Evolutionary conservation across 2,329 filamentous ascomycete genomes (phyloP).

Genomic region (Alternaria alternata): DNA sequence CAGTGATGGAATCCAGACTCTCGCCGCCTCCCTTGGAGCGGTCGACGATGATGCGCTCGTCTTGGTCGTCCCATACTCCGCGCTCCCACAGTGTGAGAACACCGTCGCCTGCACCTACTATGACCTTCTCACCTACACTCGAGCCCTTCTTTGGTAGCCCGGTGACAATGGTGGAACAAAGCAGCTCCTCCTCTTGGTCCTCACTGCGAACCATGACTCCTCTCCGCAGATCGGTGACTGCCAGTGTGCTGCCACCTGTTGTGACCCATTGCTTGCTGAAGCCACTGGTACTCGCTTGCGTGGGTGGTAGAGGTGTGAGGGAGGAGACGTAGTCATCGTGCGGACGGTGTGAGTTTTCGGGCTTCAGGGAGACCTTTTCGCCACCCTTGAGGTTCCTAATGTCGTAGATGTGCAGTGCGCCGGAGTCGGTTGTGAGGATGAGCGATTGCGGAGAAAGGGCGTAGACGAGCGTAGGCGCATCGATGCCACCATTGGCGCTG

Average conservation of each 20-base stretch:
- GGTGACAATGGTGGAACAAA: constrained; percentile 80
- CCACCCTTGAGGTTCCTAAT: constrained; percentile 64
- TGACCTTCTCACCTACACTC: constrained; percentile 76
- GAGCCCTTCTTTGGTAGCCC: constrained; percentile 75
- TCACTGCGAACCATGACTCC: constrained; percentile 90
- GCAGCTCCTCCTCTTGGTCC: constrained; percentile 91
- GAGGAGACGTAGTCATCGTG: constrained; percentile 95
- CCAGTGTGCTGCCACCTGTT: constrained; percentile 89
- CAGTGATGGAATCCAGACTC: constrained; percentile 78
- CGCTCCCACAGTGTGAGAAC: constrained; percentile 93
- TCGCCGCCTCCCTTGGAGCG: constrained; percentile 70
- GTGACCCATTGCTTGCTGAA: constrained; percentile 95
- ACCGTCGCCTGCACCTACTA: constrained; percentile 81
- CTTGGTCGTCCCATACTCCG: constrained; percentile 93
- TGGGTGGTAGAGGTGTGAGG: constrained; percentile 81
- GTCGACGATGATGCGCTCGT: constrained; percentile 84
- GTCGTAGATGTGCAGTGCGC: constrained; percentile 87
- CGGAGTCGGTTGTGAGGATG: constrained; percentile 88
- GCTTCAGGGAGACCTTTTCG: constrained; percentile 62
- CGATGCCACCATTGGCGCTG: constrained; percentile 60
- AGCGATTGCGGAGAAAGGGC: constrained; percentile 86
- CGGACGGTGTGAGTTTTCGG: constrained; percentile 79
- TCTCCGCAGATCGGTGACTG: constrained; percentile 85
- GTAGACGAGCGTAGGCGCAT: constrained; percentile 82
- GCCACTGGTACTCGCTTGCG: constrained; percentile 81